Base-by-base conservation (phyloP, 2,329 filamentous ascomycete genomes). In the Venturia effusa region DNA sequence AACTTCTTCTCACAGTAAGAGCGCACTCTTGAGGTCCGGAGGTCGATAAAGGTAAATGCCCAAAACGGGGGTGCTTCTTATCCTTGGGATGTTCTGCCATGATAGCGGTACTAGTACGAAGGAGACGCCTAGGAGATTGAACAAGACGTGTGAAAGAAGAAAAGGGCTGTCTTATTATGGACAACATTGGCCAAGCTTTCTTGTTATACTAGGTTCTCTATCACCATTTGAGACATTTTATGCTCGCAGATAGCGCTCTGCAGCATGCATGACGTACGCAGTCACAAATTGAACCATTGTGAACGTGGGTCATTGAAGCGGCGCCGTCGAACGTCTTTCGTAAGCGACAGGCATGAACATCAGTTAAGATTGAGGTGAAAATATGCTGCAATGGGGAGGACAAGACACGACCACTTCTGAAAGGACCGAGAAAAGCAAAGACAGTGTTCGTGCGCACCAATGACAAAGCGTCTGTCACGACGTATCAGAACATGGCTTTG, bases 21-120 rank as follows among this genome's bases (percentile, higher is more conserved):
- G 64, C 64, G 43, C 64, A 65, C 13, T 45, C 32, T n/a, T 41
- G 61, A 17, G 61, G 64, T 10, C 64, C 64, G 8, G 61, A 64
- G 13, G 64, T 65, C 15, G 64, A 65, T 6, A 65, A 61, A 4
- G 60, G 45, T 17, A 65, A 54, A 45, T 64, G 51, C 6, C 64
- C 64, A 40, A 57, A 65, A 22, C 41, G 24, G 4, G 64, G 61
- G 27, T 65, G 39, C 45, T 64, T 65, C 51, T 57, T 41, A n/a
- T 27, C 45, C 30, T 64, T 62, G 19, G 51, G 51, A 55, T 55
- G 51, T 8, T 30, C 27, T 55, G 27, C 51, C 51, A 55, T 55
- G 51, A 55, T 34, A 5, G 17, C 19, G 17, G 15, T n/a, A 34
- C 27, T 6, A 10, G 15, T 34, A 17, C 27, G 27, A 55, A 34